Percentiles rank a stretch among this genome's conserved stretches.
Conservation (phyloP, 768 basidiomycete genomes). For the Kondoa malvinella region DNA sequence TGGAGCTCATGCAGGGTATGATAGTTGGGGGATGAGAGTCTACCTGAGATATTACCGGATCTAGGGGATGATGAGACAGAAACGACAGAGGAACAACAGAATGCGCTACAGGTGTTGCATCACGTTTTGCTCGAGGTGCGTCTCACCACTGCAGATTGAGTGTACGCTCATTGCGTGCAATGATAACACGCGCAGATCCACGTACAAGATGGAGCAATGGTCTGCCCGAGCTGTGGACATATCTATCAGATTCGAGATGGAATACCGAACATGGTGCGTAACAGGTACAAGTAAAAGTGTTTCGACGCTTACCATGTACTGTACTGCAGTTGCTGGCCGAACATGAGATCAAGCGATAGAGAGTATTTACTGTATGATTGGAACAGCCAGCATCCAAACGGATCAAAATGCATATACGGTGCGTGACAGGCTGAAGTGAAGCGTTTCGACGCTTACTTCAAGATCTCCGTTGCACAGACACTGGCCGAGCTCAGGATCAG, state of each 20-base stretch:
- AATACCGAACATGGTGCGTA: conserved; percentile 87
- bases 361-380: not conserved
- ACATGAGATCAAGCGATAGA: conserved; percentile 45
- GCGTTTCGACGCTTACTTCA: too few relatives aligned
- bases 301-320: not conserved
- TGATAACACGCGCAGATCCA: conserved; percentile 50
- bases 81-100: conserved; percentile 50
- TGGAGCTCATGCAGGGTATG: not conserved
- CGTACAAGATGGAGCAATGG: conserved; percentile 79
- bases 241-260: conserved; percentile 78
- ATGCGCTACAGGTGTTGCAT: conserved; percentile 64
- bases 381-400: too few relatives aligned
- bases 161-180: conserved; percentile 1
- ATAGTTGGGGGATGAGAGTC: conserved; percentile 68
- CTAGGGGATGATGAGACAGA: conserved; percentile 31
- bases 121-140: conserved; percentile 81
- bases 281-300: not conserved
- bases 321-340: conserved; percentile 60
- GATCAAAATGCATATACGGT: too few relatives aligned
- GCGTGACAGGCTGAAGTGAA: too few relatives aligned
- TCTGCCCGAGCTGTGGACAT: conserved; percentile 79
- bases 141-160: not conserved
- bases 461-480: too few relatives aligned
- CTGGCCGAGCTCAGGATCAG: too few relatives aligned
- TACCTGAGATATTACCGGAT: conserved; percentile 40